These are phyloP conservation scores for Euphrasia arctica DNA, from an alignment of 305 asterid species.

Conservation along the genomic window DNA sequence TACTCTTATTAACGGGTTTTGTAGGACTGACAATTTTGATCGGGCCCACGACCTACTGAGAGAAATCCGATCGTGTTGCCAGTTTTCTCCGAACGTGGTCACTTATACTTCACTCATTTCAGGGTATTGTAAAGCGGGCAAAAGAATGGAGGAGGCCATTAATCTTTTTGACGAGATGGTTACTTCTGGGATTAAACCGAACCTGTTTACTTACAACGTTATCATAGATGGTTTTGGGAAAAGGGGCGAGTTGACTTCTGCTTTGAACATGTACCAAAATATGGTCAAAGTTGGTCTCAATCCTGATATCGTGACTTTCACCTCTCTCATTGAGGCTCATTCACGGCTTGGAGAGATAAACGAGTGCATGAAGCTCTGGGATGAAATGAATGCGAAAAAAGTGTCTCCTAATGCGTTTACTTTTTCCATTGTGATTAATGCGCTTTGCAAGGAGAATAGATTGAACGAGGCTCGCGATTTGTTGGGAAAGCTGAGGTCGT, in stretches of 20 bases:
- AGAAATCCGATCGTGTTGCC: constrained; percentile 41
- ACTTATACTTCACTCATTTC: constrained; percentile 70
- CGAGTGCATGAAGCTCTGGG: constrained; percentile 62
- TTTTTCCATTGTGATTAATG: constrained; percentile 56
- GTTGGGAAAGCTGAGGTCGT: constrained; percentile 50
- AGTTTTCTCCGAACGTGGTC: constrained; percentile 58
- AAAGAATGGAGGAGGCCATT: constrained; percentile 53
- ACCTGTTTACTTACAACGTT: constrained; percentile 51
- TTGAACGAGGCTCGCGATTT: constrained; percentile 67
- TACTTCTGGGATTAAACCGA: constrained; percentile 56
- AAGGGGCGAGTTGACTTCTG: constrained; percentile 59
- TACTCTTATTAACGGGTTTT: constrained; percentile 64
- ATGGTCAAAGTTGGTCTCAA: constrained; percentile 40
- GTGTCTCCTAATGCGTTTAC: constrained; percentile 60
- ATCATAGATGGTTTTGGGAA: constrained; percentile 78
- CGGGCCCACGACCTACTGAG: constrained; percentile 55
- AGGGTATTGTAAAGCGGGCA: constrained; percentile 68
- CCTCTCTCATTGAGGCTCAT: constrained; percentile 68
- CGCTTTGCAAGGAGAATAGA: constrained; percentile 71
- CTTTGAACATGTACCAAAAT: constrained; percentile 41
- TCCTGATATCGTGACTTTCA: constrained; percentile 78
- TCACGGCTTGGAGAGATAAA: constrained; percentile 66
- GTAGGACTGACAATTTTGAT: constrained; percentile 52
- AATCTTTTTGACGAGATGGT: constrained; percentile 61
- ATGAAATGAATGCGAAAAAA: constrained; percentile 53